These are phyloP conservation scores for Starmerella sirachaensis DNA, from an alignment of 805 yeast genomes.

Conservation along the genomic window DNA sequence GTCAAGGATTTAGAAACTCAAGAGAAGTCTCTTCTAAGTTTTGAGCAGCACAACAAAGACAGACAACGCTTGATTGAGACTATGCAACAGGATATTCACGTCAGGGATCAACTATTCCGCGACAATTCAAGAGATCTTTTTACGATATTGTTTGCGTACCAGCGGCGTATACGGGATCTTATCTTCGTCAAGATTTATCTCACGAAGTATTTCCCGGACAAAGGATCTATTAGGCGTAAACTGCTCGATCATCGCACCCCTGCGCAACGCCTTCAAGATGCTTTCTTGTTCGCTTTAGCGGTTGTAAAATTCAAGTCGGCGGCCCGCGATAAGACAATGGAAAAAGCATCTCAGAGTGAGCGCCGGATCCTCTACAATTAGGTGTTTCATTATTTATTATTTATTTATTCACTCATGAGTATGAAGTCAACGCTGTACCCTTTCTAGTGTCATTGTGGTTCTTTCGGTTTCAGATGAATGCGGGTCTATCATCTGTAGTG, in stretches of 20 bases:
- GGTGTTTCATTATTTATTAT: too few relatives aligned
- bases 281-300: neutral
- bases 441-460: too few relatives aligned
- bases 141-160: conserved; percentile 1
- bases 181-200: conserved; percentile 4
- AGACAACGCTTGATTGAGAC: neutral
- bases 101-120: too few relatives aligned
- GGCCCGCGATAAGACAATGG: too few relatives aligned
- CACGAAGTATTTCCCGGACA: conserved; percentile 3
- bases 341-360: too few relatives aligned
- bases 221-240: neutral
- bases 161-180: conserved; percentile 3
- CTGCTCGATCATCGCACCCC: too few relatives aligned
- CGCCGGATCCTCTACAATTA: too few relatives aligned
- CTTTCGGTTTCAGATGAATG: conserved; percentile 2
- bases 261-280: conserved; percentile 1
- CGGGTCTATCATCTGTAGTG: neutral
- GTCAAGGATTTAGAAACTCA: neutral
- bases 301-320: neutral
- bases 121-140: too few relatives aligned
- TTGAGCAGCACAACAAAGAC: conserved; percentile 1
- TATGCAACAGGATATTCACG: neutral
- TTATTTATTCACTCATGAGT: too few relatives aligned
- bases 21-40: neutral
- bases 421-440: too few relatives aligned